A percentile compares a stretch with the other conserved stretches of the same genome.
phyloP scores from a whole-genome alignment of 352 stramenopile genomes.

The Globisporangium lucens region DNA sequence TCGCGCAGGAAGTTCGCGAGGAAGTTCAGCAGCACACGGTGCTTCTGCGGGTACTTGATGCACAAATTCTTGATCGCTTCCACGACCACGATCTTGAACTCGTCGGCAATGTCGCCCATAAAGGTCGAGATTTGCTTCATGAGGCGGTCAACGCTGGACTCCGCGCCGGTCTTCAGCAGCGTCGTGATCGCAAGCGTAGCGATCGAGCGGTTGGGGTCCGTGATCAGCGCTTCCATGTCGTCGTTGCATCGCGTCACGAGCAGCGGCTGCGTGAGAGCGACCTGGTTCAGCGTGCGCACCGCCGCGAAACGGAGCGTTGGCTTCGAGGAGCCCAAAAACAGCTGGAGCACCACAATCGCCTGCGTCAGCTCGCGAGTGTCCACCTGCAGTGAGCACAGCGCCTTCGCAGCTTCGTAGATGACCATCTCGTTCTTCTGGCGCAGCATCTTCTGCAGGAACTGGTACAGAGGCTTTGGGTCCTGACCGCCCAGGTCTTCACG shows the following conservation, averaged over 20 bases:
- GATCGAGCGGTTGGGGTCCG: constrained; percentile 97
- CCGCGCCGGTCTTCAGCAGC: constrained; percentile 97
- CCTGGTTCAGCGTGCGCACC: constrained; percentile 94
- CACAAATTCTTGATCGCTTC: constrained; percentile 96
- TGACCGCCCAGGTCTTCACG: constrained; percentile 85
- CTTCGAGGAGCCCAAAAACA: constrained; percentile 94
- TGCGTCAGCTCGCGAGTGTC: constrained; percentile 95
- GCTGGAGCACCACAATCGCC: constrained; percentile 97
- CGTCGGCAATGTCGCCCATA: constrained; percentile 98
- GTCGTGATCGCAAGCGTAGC: constrained; percentile 99
- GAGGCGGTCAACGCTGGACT: constrained; percentile 95
- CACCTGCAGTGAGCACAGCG: constrained; percentile 95
- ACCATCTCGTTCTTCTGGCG: constrained; percentile 98
- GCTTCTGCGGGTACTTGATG: constrained; percentile 98
- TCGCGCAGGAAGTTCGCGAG: constrained; percentile 97
- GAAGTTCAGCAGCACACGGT: constrained; percentile 97
- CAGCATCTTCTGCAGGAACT: constrained; percentile 95
- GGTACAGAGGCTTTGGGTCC: constrained; percentile 76
- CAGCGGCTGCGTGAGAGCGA: constrained; percentile 91
- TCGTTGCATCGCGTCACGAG: constrained; percentile 98
- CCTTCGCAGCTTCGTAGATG: constrained; percentile 98
- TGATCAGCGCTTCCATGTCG: constrained; percentile 97
- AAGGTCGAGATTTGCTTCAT: constrained; percentile 98
- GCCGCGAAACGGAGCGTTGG: constrained; percentile 95
- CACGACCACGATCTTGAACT: constrained; percentile 99